Evolutionary conservation across 768 basidiomycete species (phyloP), one percentile per base, ranked within the genome.

Genomic region (Cubamyces lactineus): DNA sequence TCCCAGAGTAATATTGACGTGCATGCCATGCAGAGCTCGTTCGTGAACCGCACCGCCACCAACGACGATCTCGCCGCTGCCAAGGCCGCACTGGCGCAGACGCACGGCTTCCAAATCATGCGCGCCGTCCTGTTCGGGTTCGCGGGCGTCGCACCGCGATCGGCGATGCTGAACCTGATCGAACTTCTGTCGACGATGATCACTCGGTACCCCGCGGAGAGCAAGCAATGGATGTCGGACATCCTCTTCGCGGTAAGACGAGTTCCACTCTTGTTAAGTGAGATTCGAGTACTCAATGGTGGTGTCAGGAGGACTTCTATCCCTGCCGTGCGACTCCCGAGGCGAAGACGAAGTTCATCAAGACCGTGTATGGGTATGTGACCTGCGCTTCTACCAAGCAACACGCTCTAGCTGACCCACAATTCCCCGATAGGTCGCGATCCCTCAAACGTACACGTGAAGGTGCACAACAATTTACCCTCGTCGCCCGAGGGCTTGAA

Each of bases 401-500:
- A 9, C 34, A 11, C 34, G 6, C 45, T 34, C 24, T 41, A 51
- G 26, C 30, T 42, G 11, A 59, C 53, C 15, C 61, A 19, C 5
- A 19, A 47, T 59, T 41, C 58, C 38, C 57, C 34, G 34, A 1
- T 6, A 91, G 91, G 26, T 86, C 91, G 39, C 82, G 91, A 43
- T 89, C 89, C 17, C 76, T 86, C 2, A 89, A 87, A 70, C 82
- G 80, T 66, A 92, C 87, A 39, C 79, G 89, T 64, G 93, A 94
- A 41, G 93, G 94, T 0, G 87, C 92, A 12, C 87, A 94, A 66
- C 91, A 96, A 64, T 95, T 96, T 73, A 88, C 89, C 1, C 79
- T 96, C 0, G 83, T 96, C 19, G 89, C 92, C 12, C 77, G 94
- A 69, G 94, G 94, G 2, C 73, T 95, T 59, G 92, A 92, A 66